A percentile compares a stretch with the other conserved stretches of the same genome.
Evolutionary conservation across 495 filamentous ascomycete species (phyloP).

Genomic region (Cryomyces antarcticus): DNA sequence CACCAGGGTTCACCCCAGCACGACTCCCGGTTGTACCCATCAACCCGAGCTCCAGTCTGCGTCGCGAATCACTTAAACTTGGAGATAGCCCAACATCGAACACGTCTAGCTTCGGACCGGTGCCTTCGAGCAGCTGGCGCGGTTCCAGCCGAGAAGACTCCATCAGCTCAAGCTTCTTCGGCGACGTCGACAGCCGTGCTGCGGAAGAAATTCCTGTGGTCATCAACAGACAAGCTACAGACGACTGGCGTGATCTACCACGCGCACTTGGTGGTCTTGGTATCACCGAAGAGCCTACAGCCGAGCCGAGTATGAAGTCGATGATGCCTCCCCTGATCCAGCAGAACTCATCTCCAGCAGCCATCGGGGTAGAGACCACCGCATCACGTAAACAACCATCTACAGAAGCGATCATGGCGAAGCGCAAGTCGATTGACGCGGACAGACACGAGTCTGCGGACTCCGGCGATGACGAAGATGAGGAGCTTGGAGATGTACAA

Average conservation of each 20-base stretch:
- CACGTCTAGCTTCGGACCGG: conserved; percentile 52
- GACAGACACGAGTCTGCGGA: conserved; percentile 59
- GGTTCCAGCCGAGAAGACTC: conserved; percentile 69
- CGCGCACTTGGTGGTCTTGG: conserved; percentile 44
- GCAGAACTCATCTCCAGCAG: conserved; percentile 45
- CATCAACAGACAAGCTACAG: conserved; percentile 43
- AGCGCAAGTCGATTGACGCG: conserved; percentile 56
- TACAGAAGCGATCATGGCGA: conserved; percentile 56
- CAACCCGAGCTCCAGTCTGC: conserved; percentile 37
- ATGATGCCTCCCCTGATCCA: conserved; percentile 31
- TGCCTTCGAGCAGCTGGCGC: conserved; percentile 52
- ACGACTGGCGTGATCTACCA: conserved; percentile 38
- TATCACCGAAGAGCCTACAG: conserved; percentile 33
- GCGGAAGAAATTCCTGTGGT: conserved; percentile 65
- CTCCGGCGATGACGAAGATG: conserved; percentile 83
- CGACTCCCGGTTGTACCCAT: conserved; percentile 19
- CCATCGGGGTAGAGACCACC: conserved; percentile 26
- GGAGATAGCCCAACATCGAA: conserved; percentile 74
- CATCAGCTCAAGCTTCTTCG: conserved; percentile 66
- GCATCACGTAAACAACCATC: conserved; percentile 48
- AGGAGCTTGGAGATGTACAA: conserved; percentile 50
- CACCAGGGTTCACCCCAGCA: conserved; percentile 22
- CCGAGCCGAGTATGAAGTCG: conserved; percentile 2
- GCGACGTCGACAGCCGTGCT: conserved; percentile 59
- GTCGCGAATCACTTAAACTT: conserved; percentile 35